Percentiles rank a stretch among this genome's conserved stretches.
Conservation (phyloP, 129 eudicot genomes). For the Flaveria sonorensis region DNA sequence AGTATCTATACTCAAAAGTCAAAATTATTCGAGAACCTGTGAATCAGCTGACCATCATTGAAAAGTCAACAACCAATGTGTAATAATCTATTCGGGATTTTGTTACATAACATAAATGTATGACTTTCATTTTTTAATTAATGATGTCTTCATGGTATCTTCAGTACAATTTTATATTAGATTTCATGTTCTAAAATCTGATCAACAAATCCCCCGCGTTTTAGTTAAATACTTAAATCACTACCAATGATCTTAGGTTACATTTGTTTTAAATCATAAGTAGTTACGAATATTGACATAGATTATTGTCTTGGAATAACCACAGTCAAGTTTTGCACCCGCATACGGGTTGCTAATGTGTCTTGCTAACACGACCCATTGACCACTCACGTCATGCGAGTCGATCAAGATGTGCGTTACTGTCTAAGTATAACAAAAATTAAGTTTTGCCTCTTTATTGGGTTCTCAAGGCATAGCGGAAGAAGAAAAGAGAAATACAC, state of each 20-base stretch:
- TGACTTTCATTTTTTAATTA: not conserved
- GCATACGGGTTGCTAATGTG: no score
- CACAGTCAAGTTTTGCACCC: no score
- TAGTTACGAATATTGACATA: not conserved
- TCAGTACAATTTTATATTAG: not conserved
- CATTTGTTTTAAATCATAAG: not conserved
- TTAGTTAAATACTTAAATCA: not conserved
- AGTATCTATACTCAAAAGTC: slow-evolving; percentile 9
- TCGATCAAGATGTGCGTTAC: no score
- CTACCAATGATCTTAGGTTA: not conserved
- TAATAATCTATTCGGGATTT: not conserved
- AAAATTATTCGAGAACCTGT: not conserved
- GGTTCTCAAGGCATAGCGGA: no score
- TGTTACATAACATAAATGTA: not conserved
- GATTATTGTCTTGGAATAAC: not conserved
- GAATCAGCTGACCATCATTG: slow-evolving; percentile 8
- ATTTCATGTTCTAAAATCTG: not conserved
- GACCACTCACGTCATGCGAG: no score
- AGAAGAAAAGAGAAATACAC: no score
- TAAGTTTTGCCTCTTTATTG: no score
- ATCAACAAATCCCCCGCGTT: not conserved
- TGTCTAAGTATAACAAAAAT: no score
- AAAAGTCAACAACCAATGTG: not conserved
- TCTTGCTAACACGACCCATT: not conserved
- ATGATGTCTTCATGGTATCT: not conserved